Evolutionary conservation across 192 early-diverging fungal species (phyloP), one percentile per base, ranked within the genome.

Genomic region (Coemansia sp.): DNA sequence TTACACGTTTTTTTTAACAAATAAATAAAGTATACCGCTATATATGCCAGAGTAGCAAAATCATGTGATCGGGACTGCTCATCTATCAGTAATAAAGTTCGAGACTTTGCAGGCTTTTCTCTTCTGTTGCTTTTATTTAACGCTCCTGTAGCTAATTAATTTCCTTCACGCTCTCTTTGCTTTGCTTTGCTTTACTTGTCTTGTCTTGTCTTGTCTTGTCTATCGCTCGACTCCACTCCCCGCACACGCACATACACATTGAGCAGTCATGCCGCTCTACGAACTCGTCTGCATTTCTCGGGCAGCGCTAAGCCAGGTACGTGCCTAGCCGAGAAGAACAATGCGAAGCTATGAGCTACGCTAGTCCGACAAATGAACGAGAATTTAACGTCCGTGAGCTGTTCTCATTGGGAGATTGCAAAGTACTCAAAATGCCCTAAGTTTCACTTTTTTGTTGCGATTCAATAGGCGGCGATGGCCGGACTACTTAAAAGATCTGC

Each of bases 401-500:
- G 50, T 29, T 29, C 23, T 25, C 50, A 29, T 5, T 53, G 25
- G 4, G 48, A 11, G 23, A 25, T 51, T 51, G 21, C 19, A 21
- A 51, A 11, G 50, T 53, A 53, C 50, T 25, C 25, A 48, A 37
- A 37, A 34, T 41, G 14, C 21, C 5, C 19, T 17, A 29, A 29
- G 27, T 21, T 31, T 41, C 34, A 46, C 29, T 41, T 37, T 41
- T 64, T 58, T 63, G 3, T 5, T 39, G 62, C 32, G 23, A 27
- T 53, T 25, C 50, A 53, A 57, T 84, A 91, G 90, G 84, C 73
- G 57, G 87, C 87, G 68, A 78, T 89, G 75, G 86, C 86, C 76
- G 88, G 86, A 67, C 77, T 97, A 59, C 82, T 95, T 67, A 90
- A 89, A 69, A 85, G 80, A 21, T 89, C 91, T 19, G 92, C 95